phyloP scores from a whole-genome alignment of 2,329 filamentous ascomycete species.

The Aspergillus oerlinghausenensis region DNA sequence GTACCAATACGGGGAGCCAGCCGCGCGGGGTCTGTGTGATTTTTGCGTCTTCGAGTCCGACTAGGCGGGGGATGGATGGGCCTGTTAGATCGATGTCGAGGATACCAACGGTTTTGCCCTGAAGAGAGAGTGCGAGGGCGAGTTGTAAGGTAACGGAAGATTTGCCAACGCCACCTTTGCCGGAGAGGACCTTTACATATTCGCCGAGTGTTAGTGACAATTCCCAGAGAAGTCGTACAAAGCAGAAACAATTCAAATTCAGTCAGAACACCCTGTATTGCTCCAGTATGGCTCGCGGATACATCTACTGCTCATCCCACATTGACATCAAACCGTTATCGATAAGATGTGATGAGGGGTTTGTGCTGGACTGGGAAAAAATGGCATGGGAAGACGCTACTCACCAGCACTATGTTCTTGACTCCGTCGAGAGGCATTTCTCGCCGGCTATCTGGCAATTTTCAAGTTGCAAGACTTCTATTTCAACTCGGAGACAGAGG shows the following conservation, averaged over 20 bases:
- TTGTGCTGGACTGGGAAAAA: not conserved
- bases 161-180: conserved; percentile 97
- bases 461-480: not conserved
- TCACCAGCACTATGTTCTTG: conserved; percentile 41
- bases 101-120: conserved; percentile 85
- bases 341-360: conserved; percentile 31
- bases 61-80: conserved; percentile 91
- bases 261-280: not conserved
- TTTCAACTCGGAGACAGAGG: not conserved
- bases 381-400: conserved; percentile 8
- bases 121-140: conserved; percentile 78
- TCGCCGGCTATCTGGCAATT: not conserved
- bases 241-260: not conserved
- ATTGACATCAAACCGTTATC: conserved; percentile 29
- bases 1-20: conserved; percentile 70
- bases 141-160: conserved; percentile 97
- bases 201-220: conserved; percentile 8
- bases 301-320: not conserved
- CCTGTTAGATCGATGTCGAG: conserved; percentile 95
- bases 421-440: conserved; percentile 40
- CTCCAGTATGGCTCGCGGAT: not conserved
- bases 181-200: conserved; percentile 65
- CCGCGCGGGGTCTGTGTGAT: conserved; percentile 87
- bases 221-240: not conserved
- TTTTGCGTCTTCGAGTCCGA: conserved; percentile 82